phyloP scores from a whole-genome alignment of 148 eudicot species.

The Chenopodium quinoa region DNA sequence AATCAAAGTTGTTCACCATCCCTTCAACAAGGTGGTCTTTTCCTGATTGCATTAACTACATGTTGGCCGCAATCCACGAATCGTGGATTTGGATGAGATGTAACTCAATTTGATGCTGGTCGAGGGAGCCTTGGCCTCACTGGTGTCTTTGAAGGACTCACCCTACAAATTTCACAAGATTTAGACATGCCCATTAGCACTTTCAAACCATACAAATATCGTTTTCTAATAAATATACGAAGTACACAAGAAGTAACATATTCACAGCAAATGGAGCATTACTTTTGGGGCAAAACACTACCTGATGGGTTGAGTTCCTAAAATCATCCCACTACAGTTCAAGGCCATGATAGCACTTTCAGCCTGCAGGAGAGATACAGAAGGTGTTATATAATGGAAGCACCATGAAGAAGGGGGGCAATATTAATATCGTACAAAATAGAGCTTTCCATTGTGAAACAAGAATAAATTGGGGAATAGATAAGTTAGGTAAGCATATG shows the following conservation, averaged over 20 bases:
- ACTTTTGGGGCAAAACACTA: slow-evolving; percentile 24
- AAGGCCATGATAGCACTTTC: slow-evolving; percentile 82
- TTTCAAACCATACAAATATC: neutral
- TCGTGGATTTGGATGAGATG: slow-evolving; percentile 10
- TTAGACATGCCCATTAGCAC: neutral
- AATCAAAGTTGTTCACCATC: slow-evolving; percentile 24
- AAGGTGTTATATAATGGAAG: neutral
- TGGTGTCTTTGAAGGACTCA: slow-evolving; percentile 98
- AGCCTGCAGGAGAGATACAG: slow-evolving; percentile 49
- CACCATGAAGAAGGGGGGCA: neutral
- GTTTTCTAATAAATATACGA: too few species aligned
- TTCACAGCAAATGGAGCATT: neutral
- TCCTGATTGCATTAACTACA: slow-evolving; percentile 34
- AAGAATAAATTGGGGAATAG: neutral
- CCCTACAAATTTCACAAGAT: slow-evolving; percentile 44
- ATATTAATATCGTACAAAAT: neutral
- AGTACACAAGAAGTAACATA: too few species aligned
- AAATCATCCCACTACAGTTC: slow-evolving; percentile 72
- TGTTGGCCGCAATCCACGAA: slow-evolving; percentile 17
- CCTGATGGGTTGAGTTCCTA: slow-evolving; percentile 87
- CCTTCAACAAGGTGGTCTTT: slow-evolving; percentile 27
- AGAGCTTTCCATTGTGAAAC: neutral
- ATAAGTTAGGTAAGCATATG: neutral
- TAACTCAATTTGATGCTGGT: slow-evolving; percentile 34
- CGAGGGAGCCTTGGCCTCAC: slow-evolving; percentile 77